Conservation (phyloP, 1,139 yeast species). For the Candida tropicalis region DNA sequence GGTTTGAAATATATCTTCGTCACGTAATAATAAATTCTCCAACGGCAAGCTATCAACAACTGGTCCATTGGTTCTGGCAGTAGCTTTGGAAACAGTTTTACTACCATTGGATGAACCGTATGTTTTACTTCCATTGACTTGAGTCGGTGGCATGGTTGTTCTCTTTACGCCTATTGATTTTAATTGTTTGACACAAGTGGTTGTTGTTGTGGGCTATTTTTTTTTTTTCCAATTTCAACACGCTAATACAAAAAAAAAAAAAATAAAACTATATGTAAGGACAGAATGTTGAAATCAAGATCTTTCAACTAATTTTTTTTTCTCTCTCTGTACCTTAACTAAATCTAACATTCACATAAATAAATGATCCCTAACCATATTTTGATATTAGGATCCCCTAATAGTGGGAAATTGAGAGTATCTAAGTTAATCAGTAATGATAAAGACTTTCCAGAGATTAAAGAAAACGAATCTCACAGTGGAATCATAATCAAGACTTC, state of each 20-base stretch:
- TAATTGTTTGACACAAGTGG: too few species aligned
- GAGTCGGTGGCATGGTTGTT: slow-evolving; percentile 11
- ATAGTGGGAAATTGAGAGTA: slow-evolving; percentile 37
- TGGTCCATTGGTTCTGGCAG: slow-evolving; percentile 4
- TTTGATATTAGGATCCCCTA: slow-evolving; percentile 41
- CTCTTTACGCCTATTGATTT: too few species aligned
- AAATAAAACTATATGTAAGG: too few species aligned
- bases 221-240: not conserved
- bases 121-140: slow-evolving; percentile 1
- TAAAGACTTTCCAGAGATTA: slow-evolving; percentile 13
- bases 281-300: slow-evolving; percentile 1
- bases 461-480: slow-evolving; percentile 30
- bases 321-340: not conserved
- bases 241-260: not conserved
- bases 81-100: not conserved
- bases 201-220: not conserved
- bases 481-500: slow-evolving; percentile 36
- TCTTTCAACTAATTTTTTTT: not conserved
- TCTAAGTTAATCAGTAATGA: slow-evolving; percentile 23
- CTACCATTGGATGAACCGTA: not conserved
- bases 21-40: slow-evolving; percentile 44
- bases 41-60: slow-evolving; percentile 35
- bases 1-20: slow-evolving; percentile 50
- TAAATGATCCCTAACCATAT: slow-evolving; percentile 37
- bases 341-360: not conserved